Evolutionary conservation across 164 flowering plant species (phyloP), one percentile per base, ranked within the genome.

Genomic region (Magnolia sinica): DNA sequence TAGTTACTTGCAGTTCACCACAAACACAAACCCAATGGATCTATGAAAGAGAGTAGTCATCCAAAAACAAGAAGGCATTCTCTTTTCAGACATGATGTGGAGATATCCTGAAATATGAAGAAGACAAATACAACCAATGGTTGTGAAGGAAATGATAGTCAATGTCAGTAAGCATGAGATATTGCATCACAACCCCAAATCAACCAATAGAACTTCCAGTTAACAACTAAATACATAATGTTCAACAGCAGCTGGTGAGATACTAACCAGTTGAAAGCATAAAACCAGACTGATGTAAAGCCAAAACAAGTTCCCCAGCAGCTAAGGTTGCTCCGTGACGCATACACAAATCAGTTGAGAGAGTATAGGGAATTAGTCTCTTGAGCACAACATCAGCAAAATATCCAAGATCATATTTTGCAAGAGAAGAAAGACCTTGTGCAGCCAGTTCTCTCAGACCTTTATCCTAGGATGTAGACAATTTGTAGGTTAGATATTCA

Each of bases 251-350:
- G 58, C 23, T 10, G 22, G 73, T 49, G 58, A 58, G 71, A 71
- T 72, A 85, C 90, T 70, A 77, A 93, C 99, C 99, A 82, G 85
- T 68, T 67, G 92, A 79, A 78, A 94, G 86, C 77, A 70, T 77
- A 76, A 80, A 80, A 68, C 78, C 88, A 76, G 88, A 86, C 22
- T 81, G 81, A 79, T 91, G 85, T 20, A 96, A 80, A 78, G 94
- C 92, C 84, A 94, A 82, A 80, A 96, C 89, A 83, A 94, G 80
- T 86, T 92, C 98, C 31, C 95, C 99, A 81, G 80, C 85, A 75
- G 99, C 96, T 78, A 94, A 83, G 22, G 97, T 92, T 74, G 98
- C 96, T 85, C 99, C 99, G 85, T 96, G 98, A 29, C 98, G 98
- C 87, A 85, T 88, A 87, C 95, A 92, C 74, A 96, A 80, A 86